Evolutionary conservation across 257 asterid species (phyloP).

Genomic region (Solanum lignicaule): DNA sequence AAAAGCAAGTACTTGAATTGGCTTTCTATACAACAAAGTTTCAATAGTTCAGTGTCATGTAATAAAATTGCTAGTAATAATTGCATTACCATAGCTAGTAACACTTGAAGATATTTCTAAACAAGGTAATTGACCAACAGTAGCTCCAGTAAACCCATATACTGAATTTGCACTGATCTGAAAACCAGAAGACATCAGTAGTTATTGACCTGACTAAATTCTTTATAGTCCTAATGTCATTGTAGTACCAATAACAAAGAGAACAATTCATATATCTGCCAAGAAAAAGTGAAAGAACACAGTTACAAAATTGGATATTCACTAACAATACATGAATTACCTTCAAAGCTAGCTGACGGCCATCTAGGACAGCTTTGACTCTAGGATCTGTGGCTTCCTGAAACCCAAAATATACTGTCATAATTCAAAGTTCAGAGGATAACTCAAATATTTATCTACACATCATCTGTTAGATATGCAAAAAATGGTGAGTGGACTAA

Average conservation of each 20-base stretch:
- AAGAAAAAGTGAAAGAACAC: not conserved
- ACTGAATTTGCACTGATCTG: slow-evolving; percentile 98
- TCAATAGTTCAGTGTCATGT: not conserved
- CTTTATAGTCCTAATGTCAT: not conserved
- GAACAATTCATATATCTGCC: not conserved
- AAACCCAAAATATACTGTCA: slow-evolving; percentile 15
- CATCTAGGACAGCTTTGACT: slow-evolving; percentile 93
- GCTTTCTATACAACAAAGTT: not conserved
- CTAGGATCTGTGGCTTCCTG: slow-evolving; percentile 94
- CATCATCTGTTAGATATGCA: not conserved
- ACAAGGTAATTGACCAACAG: slow-evolving; percentile 94
- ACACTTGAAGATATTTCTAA: slow-evolving; percentile 97
- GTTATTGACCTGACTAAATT: slow-evolving; percentile 5
- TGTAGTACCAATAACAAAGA: not conserved
- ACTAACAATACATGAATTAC: slow-evolving; percentile 18
- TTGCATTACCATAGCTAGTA: slow-evolving; percentile 84
- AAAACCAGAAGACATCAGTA: slow-evolving; percentile 14
- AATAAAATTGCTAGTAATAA: not conserved
- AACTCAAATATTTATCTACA: not conserved
- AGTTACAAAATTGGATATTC: not conserved
- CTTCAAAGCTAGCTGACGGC: slow-evolving; percentile 97
- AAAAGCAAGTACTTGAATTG: not conserved
- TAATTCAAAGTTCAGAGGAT: not conserved
- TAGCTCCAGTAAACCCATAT: slow-evolving; percentile 95
- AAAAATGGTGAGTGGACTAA: not conserved